phyloP scores from a whole-genome alignment of 2,329 filamentous ascomycete species.

The Knoxdaviesia capensis region DNA sequence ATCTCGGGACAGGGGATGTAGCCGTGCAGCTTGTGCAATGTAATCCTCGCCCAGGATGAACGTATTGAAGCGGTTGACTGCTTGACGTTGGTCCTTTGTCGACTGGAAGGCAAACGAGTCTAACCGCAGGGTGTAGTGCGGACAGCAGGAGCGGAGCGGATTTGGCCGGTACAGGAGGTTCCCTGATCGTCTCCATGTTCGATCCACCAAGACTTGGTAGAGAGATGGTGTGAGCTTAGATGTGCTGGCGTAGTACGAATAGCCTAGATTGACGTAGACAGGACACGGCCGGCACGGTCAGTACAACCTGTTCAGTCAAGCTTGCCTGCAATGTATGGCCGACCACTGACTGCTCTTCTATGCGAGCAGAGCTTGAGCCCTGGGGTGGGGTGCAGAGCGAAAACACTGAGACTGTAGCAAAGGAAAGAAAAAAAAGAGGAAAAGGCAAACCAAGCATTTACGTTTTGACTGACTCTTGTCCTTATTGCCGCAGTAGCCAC shows the following conservation, averaged over 20 bases:
- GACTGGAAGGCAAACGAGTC: conserved; percentile 45
- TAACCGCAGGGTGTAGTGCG: conserved; percentile 69
- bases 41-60: conserved; percentile 51
- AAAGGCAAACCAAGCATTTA: conserved; percentile 7
- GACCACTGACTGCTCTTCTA: conserved; percentile 1
- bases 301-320: conserved; percentile 6
- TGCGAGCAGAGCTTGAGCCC: conserved; percentile 2
- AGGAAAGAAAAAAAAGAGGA: not conserved
- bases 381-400: conserved; percentile 1
- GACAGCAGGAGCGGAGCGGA: conserved; percentile 66
- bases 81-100: conserved; percentile 52
- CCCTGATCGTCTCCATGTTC: conserved; percentile 59
- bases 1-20: conserved; percentile 47
- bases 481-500: conserved; percentile 20
- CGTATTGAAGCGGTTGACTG: conserved; percentile 57
- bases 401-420: not conserved
- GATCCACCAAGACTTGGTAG: conserved; percentile 53
- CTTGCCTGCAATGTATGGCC: not conserved
- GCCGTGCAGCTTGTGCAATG: conserved; percentile 38
- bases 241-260: conserved; percentile 50
- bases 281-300: not conserved
- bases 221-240: conserved; percentile 39
- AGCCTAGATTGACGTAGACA: conserved; percentile 26
- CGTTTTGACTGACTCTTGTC: conserved; percentile 22
- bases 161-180: conserved; percentile 60